Conservation (phyloP, 768 basidiomycete species). For the Leccinellum luteum region DNA sequence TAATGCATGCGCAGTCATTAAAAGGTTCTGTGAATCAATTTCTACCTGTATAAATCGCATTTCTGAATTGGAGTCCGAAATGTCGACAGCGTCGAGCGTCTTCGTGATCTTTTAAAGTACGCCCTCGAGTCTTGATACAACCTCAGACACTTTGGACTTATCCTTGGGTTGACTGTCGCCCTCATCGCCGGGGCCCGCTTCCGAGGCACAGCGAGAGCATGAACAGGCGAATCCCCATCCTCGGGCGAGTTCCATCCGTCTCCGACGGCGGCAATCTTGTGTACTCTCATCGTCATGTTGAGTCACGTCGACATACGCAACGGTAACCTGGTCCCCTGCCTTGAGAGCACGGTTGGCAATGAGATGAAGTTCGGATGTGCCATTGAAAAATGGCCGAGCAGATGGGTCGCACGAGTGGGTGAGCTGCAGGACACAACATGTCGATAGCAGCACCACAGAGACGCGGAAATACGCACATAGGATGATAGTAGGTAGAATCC, state of each 20-base stretch:
- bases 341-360: conserved; percentile 65
- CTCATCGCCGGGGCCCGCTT: conserved; percentile 37
- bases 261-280: conserved; percentile 56
- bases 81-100: background rate
- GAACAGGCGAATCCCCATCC: conserved; percentile 82
- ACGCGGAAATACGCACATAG: conserved; percentile 44
- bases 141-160: conserved; percentile 46
- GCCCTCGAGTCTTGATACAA: conserved; percentile 32
- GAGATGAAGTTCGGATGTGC: conserved; percentile 68
- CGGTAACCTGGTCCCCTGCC: conserved; percentile 71
- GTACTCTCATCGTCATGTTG: conserved; percentile 52
- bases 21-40: background rate
- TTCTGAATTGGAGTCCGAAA: background rate
- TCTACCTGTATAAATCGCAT: background rate
- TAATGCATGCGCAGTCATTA: background rate
- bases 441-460: background rate
- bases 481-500: conserved; percentile 77
- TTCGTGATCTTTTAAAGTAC: conserved; percentile 6
- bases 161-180: conserved; percentile 42
- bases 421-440: conserved; percentile 36
- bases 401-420: conserved; percentile 74
- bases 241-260: conserved; percentile 70
- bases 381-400: conserved; percentile 63
- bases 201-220: conserved; percentile 62
- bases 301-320: conserved; percentile 72